Conservation (phyloP, 495 filamentous ascomycete genomes). For the Parachaetomium inaequale region DNA sequence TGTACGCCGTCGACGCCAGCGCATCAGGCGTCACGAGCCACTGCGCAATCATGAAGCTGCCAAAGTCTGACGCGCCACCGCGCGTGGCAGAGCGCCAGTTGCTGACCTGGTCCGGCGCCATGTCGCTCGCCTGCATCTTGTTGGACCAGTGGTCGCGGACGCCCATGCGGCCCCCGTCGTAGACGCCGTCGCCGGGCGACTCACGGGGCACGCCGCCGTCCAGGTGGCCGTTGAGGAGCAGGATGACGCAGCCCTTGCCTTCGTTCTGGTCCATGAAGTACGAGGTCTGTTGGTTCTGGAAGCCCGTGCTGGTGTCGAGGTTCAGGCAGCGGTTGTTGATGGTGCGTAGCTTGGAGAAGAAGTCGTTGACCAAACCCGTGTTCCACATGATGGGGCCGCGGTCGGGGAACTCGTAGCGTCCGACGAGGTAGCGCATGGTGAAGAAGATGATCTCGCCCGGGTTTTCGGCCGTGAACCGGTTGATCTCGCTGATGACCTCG, state of each 20-base stretch:
- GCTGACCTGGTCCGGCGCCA: slow-evolving; percentile 22
- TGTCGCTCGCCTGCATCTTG: slow-evolving; percentile 10
- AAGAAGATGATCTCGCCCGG: slow-evolving; percentile 37
- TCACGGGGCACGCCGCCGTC: slow-evolving; percentile 13
- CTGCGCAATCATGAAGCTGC: slow-evolving; percentile 20
- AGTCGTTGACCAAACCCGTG: slow-evolving; percentile 12
- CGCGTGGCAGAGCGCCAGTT: slow-evolving; percentile 13
- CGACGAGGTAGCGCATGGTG: slow-evolving; percentile 28
- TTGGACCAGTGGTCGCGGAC: slow-evolving; percentile 26
- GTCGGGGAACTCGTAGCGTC: slow-evolving; percentile 21
- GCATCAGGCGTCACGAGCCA: slow-evolving; percentile 26
- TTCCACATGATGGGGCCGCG: slow-evolving; percentile 24
- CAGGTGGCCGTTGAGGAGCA: slow-evolving; percentile 21
- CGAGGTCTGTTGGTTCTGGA: slow-evolving; percentile 22
- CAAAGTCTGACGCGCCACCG: slow-evolving; percentile 18
- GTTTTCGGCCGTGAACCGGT: slow-evolving; percentile 30
- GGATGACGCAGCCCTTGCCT: slow-evolving; percentile 25
- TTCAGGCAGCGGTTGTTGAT: slow-evolving; percentile 26
- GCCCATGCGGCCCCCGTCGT: slow-evolving; percentile 12
- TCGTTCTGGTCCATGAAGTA: slow-evolving; percentile 27
- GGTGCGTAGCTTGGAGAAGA: slow-evolving; percentile 21
- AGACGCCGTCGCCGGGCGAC: slow-evolving; percentile 23
- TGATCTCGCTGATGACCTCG: slow-evolving; percentile 32
- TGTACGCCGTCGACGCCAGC: slow-evolving; percentile 16
- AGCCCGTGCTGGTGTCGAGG: slow-evolving; percentile 19